Percentiles rank a stretch among this genome's conserved stretches.
Conservation (phyloP, 257 asterid species). For the Solanum habrochaites region DNA sequence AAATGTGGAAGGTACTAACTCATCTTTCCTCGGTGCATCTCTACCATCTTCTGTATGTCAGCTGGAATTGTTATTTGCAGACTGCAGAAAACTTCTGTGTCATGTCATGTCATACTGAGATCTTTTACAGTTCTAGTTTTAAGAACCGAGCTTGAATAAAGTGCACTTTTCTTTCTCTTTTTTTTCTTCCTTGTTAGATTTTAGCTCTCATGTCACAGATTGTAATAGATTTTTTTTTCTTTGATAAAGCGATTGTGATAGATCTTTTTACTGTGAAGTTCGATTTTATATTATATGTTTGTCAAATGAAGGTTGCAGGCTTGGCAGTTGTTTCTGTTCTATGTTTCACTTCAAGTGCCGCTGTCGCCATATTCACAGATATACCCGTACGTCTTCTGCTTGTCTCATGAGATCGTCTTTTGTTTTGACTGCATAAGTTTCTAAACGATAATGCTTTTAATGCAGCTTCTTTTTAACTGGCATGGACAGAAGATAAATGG, state of each 20-base stretch:
- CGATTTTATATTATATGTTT: not conserved
- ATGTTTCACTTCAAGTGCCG: constrained; percentile 73
- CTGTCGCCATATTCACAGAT: constrained; percentile 50
- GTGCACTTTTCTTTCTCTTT: not conserved
- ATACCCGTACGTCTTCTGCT: constrained; percentile 55
- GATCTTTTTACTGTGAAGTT: not conserved
- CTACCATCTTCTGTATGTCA: not conserved
- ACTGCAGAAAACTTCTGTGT: not conserved
- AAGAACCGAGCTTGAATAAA: not conserved
- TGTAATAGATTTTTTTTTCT: not conserved
- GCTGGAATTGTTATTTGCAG: not conserved
- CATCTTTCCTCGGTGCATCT: not conserved
- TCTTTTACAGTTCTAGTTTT: not conserved
- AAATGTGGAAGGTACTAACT: constrained; percentile 71
- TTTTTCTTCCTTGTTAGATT: not conserved
- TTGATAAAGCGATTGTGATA: not conserved
- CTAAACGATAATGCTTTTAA: constrained; percentile 1
- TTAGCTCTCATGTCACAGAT: not conserved
- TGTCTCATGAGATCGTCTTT: not conserved
- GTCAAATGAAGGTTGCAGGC: constrained; percentile 62
- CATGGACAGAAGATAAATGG: constrained; percentile 26
- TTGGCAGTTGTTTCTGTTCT: constrained; percentile 82
- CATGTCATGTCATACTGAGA: not conserved
- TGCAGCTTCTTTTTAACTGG: constrained; percentile 81
- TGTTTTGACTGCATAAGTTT: not conserved